A percentile compares a stretch with the other conserved stretches of the same genome.
Conservation (phyloP, 2,329 filamentous ascomycete species). For the Epicoccum nigrum region DNA sequence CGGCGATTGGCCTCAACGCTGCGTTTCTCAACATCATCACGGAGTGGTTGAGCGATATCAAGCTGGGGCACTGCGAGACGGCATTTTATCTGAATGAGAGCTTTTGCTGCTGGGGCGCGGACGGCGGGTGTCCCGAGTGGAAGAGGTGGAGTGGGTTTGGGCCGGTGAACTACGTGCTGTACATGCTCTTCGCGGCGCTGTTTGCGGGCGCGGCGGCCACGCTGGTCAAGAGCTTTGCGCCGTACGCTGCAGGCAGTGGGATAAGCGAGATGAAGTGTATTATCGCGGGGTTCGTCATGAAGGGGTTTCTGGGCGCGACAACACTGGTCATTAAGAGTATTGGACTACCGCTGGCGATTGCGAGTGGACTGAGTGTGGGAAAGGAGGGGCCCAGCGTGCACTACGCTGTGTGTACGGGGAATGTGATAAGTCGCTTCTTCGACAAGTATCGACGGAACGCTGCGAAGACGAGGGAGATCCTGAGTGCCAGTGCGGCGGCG, state of each 20-base stretch:
- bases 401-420: conserved; percentile 96
- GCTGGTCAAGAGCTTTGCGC: conserved; percentile 88
- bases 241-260: conserved; percentile 93
- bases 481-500: conserved; percentile 92
- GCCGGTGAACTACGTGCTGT: conserved; percentile 83
- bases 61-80: conserved; percentile 92
- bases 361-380: conserved; percentile 89
- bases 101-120: conserved; percentile 98
- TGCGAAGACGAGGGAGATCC: conserved; percentile 90
- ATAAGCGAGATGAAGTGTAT: conserved; percentile 99
- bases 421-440: conserved; percentile 92
- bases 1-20: conserved; percentile 91
- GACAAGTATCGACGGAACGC: conserved; percentile 90
- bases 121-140: conserved; percentile 88
- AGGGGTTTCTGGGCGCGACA: conserved; percentile 91
- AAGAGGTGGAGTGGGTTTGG: conserved; percentile 82
- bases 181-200: conserved; percentile 81
- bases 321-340: conserved; percentile 95
- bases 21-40: conserved; percentile 94
- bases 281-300: conserved; percentile 98
- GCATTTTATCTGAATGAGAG: conserved; percentile 96
- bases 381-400: conserved; percentile 99
- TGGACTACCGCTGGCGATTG: conserved; percentile 87
- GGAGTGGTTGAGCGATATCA: conserved; percentile 95
- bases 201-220: conserved; percentile 84